Evolutionary conservation across 2,329 filamentous ascomycete species (phyloP).

Genomic region (Fusarium sp.): DNA sequence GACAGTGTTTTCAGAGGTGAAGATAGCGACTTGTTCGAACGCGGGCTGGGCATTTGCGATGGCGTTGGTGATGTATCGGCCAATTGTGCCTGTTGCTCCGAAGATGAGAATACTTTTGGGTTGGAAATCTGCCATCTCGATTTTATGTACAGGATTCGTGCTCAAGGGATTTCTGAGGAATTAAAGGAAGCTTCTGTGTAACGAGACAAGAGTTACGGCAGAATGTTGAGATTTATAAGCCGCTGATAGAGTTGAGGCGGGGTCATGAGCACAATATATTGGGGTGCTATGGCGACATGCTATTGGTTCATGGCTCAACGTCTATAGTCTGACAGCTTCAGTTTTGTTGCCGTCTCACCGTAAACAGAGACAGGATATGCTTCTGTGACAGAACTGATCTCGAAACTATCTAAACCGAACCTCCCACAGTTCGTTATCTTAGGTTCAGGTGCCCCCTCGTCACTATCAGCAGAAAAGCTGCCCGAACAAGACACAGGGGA

Average conservation of each 20-base stretch:
- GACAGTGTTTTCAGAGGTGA: constrained; percentile 44
- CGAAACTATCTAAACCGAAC: neutral
- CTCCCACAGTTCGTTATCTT: too few species aligned
- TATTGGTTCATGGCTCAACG: neutral
- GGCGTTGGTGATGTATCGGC: constrained; percentile 56
- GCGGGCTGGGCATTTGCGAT: constrained; percentile 53
- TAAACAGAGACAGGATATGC: too few species aligned
- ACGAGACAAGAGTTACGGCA: too few species aligned
- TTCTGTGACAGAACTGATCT: too few species aligned
- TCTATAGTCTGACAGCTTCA: neutral
- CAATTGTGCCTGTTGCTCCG: constrained; percentile 59
- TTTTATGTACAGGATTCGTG: too few species aligned
- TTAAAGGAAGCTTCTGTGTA: too few species aligned
- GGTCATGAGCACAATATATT: constrained; percentile 24
- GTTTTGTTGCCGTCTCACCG: neutral
- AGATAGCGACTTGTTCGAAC: constrained; percentile 54
- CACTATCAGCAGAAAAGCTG: too few species aligned
- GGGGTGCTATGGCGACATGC: neutral
- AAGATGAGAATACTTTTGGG: constrained; percentile 47
- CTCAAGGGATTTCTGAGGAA: neutral
- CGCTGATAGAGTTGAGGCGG: constrained; percentile 16
- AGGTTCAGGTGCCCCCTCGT: too few species aligned
- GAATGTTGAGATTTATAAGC: constrained; percentile 17
- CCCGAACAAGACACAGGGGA: too few species aligned
- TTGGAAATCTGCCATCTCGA: constrained; percentile 36